phyloP scores from a whole-genome alignment of 805 yeast species.

The Debaryomyces tyrocola region DNA sequence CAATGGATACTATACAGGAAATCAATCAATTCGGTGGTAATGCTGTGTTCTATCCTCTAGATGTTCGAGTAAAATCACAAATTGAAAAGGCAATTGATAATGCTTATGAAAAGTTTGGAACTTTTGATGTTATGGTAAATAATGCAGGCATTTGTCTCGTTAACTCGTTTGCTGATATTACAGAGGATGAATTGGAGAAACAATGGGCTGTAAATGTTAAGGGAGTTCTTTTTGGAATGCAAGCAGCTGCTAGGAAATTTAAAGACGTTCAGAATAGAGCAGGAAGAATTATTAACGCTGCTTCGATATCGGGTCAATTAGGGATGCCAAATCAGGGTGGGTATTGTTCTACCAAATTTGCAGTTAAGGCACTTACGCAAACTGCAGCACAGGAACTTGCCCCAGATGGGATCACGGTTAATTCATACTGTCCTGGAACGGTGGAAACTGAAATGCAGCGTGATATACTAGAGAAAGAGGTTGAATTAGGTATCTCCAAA shows the following conservation, averaged over 20 bases:
- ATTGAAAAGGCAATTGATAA: too few relatives aligned
- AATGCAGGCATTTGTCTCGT: conserved; percentile 14
- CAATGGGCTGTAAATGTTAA: conserved; percentile 8
- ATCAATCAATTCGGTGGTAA: conserved; percentile 3
- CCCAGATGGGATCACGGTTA: conserved; percentile 33
- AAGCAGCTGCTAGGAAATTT: conserved; percentile 10
- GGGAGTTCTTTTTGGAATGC: conserved; percentile 12
- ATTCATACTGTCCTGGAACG: conserved; percentile 40
- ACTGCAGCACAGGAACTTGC: conserved; percentile 40
- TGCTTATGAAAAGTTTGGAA: conserved; percentile 4
- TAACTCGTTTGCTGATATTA: conserved; percentile 3
- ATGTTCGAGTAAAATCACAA: too few relatives aligned
- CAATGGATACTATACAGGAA: not conserved
- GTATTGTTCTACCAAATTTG: conserved; percentile 37
- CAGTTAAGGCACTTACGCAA: conserved; percentile 36
- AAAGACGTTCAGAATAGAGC: conserved; percentile 4
- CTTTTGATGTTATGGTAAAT: conserved; percentile 12
- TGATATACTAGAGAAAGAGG: conserved; percentile 21
- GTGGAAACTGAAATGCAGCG: conserved; percentile 35
- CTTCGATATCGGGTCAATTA: conserved; percentile 33
- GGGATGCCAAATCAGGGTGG: conserved; percentile 29
- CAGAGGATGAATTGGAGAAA: conserved; percentile 11
- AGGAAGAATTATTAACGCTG: conserved; percentile 40
- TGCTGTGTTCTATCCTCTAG: too few relatives aligned
- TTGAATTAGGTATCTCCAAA: conserved; percentile 9